A percentile compares a stretch with the other conserved stretches of the same genome.
Evolutionary conservation across 2,329 filamentous ascomycete genomes (phyloP).

Genomic region (Phialemonium atrogriseum): DNA sequence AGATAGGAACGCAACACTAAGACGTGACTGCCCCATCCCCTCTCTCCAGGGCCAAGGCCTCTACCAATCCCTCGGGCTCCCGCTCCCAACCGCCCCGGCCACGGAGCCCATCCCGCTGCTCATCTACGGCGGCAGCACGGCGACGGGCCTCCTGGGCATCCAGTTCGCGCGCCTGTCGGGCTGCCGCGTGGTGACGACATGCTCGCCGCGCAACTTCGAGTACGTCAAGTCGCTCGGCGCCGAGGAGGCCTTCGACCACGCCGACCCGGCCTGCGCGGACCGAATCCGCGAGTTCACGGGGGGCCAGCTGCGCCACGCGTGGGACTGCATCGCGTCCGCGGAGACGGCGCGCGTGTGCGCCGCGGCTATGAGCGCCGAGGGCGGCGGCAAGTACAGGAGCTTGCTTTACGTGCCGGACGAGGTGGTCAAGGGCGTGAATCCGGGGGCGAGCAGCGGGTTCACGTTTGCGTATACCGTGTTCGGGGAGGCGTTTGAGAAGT

Average conservation of each 20-base stretch:
- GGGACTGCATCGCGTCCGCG: constrained; percentile 25
- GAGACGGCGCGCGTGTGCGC: constrained; percentile 22
- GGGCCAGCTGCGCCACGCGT: constrained; percentile 18
- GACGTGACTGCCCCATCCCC: background rate
- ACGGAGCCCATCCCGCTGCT: constrained; percentile 29
- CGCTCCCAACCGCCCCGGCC: constrained; percentile 32
- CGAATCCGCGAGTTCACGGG: constrained; percentile 16
- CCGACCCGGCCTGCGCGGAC: constrained; percentile 9
- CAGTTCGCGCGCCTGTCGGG: constrained; percentile 34
- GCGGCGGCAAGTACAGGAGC: constrained; percentile 25
- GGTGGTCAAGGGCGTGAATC: constrained; percentile 7
- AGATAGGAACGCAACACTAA: too few species aligned
- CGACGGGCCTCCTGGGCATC: constrained; percentile 44
- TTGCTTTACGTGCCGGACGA: constrained; percentile 5
- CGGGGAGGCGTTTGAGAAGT: constrained; percentile 24
- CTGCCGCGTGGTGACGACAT: constrained; percentile 28
- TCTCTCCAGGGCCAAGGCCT: constrained; percentile 32
- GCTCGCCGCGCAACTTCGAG: constrained; percentile 28
- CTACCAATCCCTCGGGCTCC: constrained; percentile 35
- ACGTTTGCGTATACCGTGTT: constrained; percentile 32
- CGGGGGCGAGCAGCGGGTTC: constrained; percentile 4
- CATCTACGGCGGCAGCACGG: constrained; percentile 43
- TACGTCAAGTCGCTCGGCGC: constrained; percentile 35
- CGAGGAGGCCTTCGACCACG: constrained; percentile 38
- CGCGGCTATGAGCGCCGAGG: constrained; percentile 16